Evolutionary conservation across 805 yeast species (phyloP), one percentile per base, ranked within the genome.

Genomic region (Ogataea populi-albae): DNA sequence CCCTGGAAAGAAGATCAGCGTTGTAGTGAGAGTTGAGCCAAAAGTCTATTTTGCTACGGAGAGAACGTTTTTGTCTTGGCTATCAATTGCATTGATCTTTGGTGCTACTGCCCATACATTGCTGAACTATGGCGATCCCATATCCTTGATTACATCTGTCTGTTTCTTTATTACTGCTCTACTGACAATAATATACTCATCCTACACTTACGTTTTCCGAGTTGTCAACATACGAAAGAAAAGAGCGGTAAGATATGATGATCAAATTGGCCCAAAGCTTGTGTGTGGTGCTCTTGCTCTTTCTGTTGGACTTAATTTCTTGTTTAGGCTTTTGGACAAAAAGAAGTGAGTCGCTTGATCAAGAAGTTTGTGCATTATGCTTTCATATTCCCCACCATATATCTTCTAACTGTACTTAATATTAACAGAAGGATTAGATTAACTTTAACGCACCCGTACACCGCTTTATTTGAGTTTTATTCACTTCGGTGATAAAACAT

Each of bases 1-100:
- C 16, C 79, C 84, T 26, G 98, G 98, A 2, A 89, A 88, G 62
- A 72, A 75, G 29, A 86, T 93, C 40, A 78, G 88, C 54, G 93
- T 93, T 6, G 98, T 98, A 3, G 94, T 93, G 24, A 77, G 98
- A 54, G 89, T 93, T 23, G 98, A 93, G 64, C 98, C 98, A 40
- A 93, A 93, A 66, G 98, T 93, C n/a, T 93, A 93, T 60, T 93
- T 93, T 63, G 98, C 98, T 5, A 87, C 95, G 17, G 98, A 93
- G 62, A 79, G 98, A 65, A 93, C 98, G 0, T 91, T 81, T 55
- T 69, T 93, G 44, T 77, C 94, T 26, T 93, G 98, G 98, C 66
- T 91, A 37, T 89, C 95, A 26, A 86, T 93, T 49, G 86, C 93
- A 6, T 77, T 93, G 69, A 69, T 91, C 27, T 69, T 93, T 38